Evolutionary conservation across 331 rosid genomes (phyloP), one percentile per base, ranked within the genome.

Genomic region (Telfairia occidentalis): DNA sequence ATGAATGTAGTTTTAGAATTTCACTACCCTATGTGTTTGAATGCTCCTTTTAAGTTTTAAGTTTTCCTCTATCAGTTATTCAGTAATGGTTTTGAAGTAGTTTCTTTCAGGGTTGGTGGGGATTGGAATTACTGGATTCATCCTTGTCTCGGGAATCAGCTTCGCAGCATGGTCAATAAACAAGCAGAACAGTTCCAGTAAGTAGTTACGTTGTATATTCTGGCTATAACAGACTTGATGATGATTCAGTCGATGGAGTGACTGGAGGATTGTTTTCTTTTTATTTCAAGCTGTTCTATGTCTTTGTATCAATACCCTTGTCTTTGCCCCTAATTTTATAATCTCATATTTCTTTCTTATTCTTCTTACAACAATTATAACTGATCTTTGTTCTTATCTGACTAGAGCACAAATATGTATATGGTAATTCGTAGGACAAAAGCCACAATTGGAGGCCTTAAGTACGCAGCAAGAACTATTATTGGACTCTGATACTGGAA

Each of bases 101-200:
- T 85, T 86, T 87, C 81, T 95, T 87, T 83, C 97, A 95, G 97
- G 97, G 71, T 77, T 84, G 66, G 86, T 90, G 80, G 92, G 93
- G 84, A 89, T 85, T 53, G 96, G 97, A 82, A 84, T 92, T 24
- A 96, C 93, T 32, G 97, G 97, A 78, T 84, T 88, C 55, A 74
- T 92, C 74, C 90, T 94, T 74, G 81, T 83, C 49, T 58, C 90
- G 1, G 97, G 99, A 81, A 80, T 92, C 81, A 40, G 91, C 50
- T 82, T 92, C 28, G 84, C 92, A 21, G 89, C 93, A 49, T 64
- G 89, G 73, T 92, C 97, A 58, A 76, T 90, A 16, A 73, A 91
- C 37, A 92, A 83, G 76, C 85, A 78, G 71, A 78, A 50, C 7
- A 75, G 54, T 83, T 85, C 87, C 28, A 67, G 99, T 90, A 50